Evolutionary conservation across 306 rosid species (phyloP).

Genomic region (Betula pendula): DNA sequence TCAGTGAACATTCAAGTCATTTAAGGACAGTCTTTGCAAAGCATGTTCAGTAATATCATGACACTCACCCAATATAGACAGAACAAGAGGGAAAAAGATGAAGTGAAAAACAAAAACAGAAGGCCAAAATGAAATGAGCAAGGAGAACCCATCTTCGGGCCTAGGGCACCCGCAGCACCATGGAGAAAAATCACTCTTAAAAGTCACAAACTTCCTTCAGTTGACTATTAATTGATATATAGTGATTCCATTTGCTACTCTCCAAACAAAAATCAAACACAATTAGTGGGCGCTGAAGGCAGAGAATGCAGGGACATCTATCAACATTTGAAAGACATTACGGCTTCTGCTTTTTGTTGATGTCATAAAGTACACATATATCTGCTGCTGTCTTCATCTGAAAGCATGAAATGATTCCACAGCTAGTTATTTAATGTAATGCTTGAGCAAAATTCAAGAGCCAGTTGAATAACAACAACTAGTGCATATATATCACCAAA

Average conservation of each 20-base stretch:
- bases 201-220: neutral
- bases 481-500: too few species aligned
- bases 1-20: neutral
- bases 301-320: neutral
- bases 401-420: constrained; percentile 20
- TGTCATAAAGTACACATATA: constrained; percentile 69
- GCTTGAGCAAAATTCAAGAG: neutral
- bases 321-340: constrained; percentile 30
- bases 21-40: neutral
- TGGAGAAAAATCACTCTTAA: neutral
- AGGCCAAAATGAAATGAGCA: constrained; percentile 1
- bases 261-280: neutral
- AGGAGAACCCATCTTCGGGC: neutral
- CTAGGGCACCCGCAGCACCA: neutral
- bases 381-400: constrained; percentile 94
- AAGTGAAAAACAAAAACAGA: neutral
- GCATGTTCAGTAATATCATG: neutral
- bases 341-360: constrained; percentile 59
- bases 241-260: neutral
- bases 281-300: neutral
- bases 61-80: neutral
- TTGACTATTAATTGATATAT: neutral
- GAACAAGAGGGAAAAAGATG: neutral
- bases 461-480: neutral
- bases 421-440: neutral